A percentile compares a stretch with the other conserved stretches of the same genome.
These are phyloP conservation scores for Fistulifera solaris DNA, from an alignment of 108 stramenopile genomes.

Conservation along the genomic window DNA sequence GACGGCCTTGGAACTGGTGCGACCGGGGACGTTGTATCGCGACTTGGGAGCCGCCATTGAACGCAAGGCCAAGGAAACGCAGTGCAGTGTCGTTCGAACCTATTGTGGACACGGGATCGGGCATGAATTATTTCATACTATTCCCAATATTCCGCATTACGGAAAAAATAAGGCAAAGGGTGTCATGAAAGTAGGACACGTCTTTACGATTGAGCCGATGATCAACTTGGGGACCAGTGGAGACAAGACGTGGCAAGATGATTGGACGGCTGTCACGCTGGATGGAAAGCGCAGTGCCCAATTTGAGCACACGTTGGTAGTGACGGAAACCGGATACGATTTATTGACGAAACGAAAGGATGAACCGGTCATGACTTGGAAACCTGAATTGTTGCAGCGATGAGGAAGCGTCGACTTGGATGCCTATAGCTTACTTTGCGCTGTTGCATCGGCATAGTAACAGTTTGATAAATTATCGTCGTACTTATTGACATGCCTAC, in stretches of 20 bases:
- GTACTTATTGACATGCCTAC: too few species aligned
- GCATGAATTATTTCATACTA: conserved; percentile 63
- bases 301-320: conserved; percentile 94
- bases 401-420: too few species aligned
- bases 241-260: conserved; percentile 89
- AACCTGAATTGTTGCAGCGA: conserved; percentile 49
- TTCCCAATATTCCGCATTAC: conserved; percentile 95
- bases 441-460: too few species aligned
- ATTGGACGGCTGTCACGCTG: conserved; percentile 93
- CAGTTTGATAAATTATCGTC: too few species aligned
- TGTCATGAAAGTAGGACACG: conserved; percentile 91
- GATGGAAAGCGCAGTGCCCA: conserved; percentile 84
- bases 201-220: conserved; percentile 99
- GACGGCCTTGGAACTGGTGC: conserved; percentile 61
- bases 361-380: conserved; percentile 88
- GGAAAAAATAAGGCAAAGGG: conserved; percentile 91
- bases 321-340: conserved; percentile 93
- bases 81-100: conserved; percentile 76
- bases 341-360: conserved; percentile 86
- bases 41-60: conserved; percentile 91
- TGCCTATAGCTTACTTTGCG: too few species aligned
- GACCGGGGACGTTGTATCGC: conserved; percentile 80
- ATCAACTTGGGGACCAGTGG: conserved; percentile 81
- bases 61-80: conserved; percentile 41
- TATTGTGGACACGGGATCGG: conserved; percentile 99